phyloP scores from a whole-genome alignment of 176 grass and related monocot species.

The Ensete glaucum region DNA sequence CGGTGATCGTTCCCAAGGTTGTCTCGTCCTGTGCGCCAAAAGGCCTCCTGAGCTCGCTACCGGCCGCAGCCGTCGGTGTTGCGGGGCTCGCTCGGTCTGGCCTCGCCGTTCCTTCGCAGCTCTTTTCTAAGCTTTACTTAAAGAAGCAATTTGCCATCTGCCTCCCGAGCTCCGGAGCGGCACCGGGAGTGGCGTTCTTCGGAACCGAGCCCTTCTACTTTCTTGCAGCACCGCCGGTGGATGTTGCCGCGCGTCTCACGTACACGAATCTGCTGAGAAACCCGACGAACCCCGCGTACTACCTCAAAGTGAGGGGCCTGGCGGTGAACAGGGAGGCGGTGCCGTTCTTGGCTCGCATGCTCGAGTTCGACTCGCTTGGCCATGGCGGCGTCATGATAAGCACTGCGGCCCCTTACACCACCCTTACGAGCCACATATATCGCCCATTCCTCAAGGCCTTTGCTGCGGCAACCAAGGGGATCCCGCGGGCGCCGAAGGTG shows the following conservation, averaged over 20 bases:
- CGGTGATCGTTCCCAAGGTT: constrained; percentile 11
- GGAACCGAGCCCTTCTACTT: constrained; percentile 39
- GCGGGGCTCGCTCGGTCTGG: constrained; percentile 33
- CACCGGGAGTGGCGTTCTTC: constrained; percentile 43
- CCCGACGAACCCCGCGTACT: constrained; percentile 38
- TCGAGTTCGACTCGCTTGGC: constrained; percentile 22
- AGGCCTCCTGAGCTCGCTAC: constrained; percentile 18
- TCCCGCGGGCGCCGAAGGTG: constrained; percentile 15
- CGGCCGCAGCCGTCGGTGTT: constrained; percentile 30
- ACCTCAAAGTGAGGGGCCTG: constrained; percentile 27
- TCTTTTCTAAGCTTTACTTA: constrained; percentile 29
- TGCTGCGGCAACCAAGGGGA: constrained; percentile 10
- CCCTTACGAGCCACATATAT: constrained; percentile 36
- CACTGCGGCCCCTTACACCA: constrained; percentile 31
- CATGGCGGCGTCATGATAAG: constrained; percentile 45
- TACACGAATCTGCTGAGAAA: constrained; percentile 38
- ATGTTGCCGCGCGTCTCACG: constrained; percentile 12
- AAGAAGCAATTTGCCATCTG: constrained; percentile 45
- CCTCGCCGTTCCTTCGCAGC: constrained; percentile 36
- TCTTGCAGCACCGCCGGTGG: background rate
- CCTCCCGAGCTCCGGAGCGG: constrained; percentile 32
- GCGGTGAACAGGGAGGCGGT: constrained; percentile 18
- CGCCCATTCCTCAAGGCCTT: constrained; percentile 25
- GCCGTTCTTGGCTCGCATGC: background rate
- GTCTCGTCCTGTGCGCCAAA: constrained; percentile 38